Evolutionary conservation across 2,329 filamentous ascomycete genomes (phyloP).

Genomic region (Coniella lustricola): DNA sequence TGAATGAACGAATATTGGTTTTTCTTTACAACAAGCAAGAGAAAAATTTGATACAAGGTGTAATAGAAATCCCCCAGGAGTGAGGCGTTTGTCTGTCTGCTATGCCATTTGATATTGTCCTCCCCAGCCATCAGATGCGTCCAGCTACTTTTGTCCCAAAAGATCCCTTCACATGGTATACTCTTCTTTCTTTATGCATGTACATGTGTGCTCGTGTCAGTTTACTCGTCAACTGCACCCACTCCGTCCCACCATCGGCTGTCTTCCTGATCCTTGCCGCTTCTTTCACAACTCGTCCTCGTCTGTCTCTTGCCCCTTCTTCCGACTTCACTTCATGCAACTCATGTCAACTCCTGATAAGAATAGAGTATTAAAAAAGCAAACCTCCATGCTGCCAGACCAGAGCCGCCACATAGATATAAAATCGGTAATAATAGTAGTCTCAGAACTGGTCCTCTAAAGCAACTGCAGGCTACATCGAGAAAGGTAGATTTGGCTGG

Average conservation of each 20-base stretch:
- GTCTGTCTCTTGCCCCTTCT: background rate
- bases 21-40: slow-evolving; percentile 1
- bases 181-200: background rate
- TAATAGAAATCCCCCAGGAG: slow-evolving; percentile 8
- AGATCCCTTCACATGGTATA: background rate
- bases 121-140: slow-evolving; percentile 7
- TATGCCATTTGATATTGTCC: slow-evolving; percentile 8
- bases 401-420: slow-evolving; percentile 26
- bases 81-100: slow-evolving; percentile 8
- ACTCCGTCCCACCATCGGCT: too few species aligned
- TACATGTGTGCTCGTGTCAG: background rate
- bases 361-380: slow-evolving; percentile 20
- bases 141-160: background rate
- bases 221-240: slow-evolving; percentile 8
- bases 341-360: slow-evolving; percentile 14
- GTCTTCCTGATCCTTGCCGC: too few species aligned
- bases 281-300: too few species aligned
- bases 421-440: slow-evolving; percentile 13
- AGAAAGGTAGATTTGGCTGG: slow-evolving; percentile 7
- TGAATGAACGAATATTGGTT: too few species aligned
- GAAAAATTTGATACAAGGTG: slow-evolving; percentile 12
- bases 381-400: slow-evolving; percentile 23
- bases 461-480: slow-evolving; percentile 18
- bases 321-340: slow-evolving; percentile 10
- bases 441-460: slow-evolving; percentile 19